Evolutionary conservation across 129 eudicot genomes (phyloP).

Genomic region (Flaveria brownii): DNA sequence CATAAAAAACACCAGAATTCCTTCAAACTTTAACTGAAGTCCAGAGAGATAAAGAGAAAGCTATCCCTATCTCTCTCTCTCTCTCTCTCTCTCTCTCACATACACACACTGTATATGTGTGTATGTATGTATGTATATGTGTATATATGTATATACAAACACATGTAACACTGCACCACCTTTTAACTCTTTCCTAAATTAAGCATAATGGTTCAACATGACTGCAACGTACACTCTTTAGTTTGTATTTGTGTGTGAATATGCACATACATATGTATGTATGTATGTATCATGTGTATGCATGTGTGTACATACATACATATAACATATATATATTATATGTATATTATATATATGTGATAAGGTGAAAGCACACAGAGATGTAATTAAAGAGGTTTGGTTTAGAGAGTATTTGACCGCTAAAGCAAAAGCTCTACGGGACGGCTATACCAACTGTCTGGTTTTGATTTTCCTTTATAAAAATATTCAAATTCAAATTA

Average conservation of each 20-base stretch:
- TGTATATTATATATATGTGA: neutral
- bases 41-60: slow-evolving; percentile 74
- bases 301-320: neutral
- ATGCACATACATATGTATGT: neutral
- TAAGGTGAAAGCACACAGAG: neutral
- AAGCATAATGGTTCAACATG: slow-evolving; percentile 30
- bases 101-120: neutral
- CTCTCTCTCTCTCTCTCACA: neutral
- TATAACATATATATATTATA: neutral
- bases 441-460: slow-evolving; percentile 18
- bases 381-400: neutral
- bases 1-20: slow-evolving; percentile 64
- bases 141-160: neutral
- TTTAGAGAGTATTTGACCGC: slow-evolving; percentile 15
- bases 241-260: slow-evolving; percentile 7
- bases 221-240: neutral
- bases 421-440: slow-evolving; percentile 17
- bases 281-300: neutral
- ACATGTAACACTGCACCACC: slow-evolving; percentile 19
- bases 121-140: neutral
- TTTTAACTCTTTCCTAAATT: slow-evolving; percentile 51
- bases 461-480: neutral
- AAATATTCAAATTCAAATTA: neutral
- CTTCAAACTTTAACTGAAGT: slow-evolving; percentile 61
- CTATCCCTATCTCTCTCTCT: neutral